Base-by-base conservation (phyloP, 2,329 filamentous ascomycete species). In the Emergomyces orientalis region DNA sequence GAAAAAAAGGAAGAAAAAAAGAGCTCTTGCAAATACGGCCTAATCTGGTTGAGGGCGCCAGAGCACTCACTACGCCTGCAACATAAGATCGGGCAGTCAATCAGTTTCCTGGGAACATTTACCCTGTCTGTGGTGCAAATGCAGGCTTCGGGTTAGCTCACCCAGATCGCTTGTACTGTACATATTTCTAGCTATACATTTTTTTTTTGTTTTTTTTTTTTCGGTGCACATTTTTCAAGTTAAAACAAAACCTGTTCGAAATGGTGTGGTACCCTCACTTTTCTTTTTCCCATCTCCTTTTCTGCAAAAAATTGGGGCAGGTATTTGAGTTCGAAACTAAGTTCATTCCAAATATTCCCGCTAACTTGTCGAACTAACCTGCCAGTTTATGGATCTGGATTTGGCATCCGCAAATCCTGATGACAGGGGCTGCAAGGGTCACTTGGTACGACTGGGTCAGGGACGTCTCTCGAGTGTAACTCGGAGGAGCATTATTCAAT, bases 271-370 rank as follows among this genome's bases (percentile, higher is more conserved):
- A 25, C 56, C 25, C 11, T 19, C 4, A 9, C 13, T 19, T 58
- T 58, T 58, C 30, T 19, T 58, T 43, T 58, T 58, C 45, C 30
- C 32, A 56, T 56, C 17, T 32, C 22, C 8, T 27, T 41, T 41
- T 39, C 32, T 43, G 13, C 37, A 58, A 58, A 58, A 30, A 45
- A 45, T 58, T n/a, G 30, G 19, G 19, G 30, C 52, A 45, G 37
- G 22, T 14, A 57, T 56, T 58, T 45, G 55, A 58, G 55, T 58
- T 58, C 25, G 17, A 43, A 58, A 43, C 55, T 58, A 58, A 43
- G 22, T 58, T 30, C 56, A 43, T 19, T 30, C 56, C 56, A 58
- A 58, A 58, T 30, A 14, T 45, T 30, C 34, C 56, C 37, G 14
- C 39, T 41, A 58, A 57, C 22, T 25, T 57, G 54, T 32, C 17